Evolutionary conservation across 768 basidiomycete species (phyloP).

Genomic region (Leccinum broughii): DNA sequence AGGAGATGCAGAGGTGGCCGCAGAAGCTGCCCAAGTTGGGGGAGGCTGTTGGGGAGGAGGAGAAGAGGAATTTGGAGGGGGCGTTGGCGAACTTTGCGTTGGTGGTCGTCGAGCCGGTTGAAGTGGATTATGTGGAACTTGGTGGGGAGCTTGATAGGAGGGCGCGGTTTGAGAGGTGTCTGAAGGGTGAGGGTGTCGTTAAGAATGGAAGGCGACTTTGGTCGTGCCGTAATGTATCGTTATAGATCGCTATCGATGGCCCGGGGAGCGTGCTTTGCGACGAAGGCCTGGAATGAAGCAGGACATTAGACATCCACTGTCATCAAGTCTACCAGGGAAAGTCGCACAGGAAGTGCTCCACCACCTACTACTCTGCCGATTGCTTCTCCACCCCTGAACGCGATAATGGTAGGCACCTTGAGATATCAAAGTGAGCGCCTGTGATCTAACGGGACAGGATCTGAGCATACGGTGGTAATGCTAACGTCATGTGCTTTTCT

Average conservation of each 20-base stretch:
- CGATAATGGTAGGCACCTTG: slow-evolving; percentile 4
- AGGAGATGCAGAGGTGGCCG: slow-evolving; percentile 63
- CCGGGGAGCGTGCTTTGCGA: no score
- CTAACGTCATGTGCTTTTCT: slow-evolving; percentile 38
- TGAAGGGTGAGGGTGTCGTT: not conserved
- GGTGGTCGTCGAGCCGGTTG: slow-evolving; percentile 66
- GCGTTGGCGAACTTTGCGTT: slow-evolving; percentile 72
- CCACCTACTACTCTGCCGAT: no score
- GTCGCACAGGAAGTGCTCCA: no score
- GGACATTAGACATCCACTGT: not conserved
- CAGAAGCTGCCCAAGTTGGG: slow-evolving; percentile 48
- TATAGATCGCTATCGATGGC: no score
- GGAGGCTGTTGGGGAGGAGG: slow-evolving; percentile 45
- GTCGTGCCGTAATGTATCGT: no score
- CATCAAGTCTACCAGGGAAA: no score
- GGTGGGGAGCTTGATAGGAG: slow-evolving; percentile 56
- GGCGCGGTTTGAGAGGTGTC: slow-evolving; percentile 49
- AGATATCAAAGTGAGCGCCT: not conserved
- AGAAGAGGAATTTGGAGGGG: slow-evolving; percentile 46
- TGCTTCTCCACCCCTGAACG: not conserved
- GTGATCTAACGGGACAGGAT: no score
- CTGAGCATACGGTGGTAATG: slow-evolving; percentile 1
- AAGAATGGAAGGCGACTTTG: no score
- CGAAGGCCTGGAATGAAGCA: no score
- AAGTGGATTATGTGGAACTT: slow-evolving; percentile 71